Evolutionary conservation across 129 eudicot genomes (phyloP).

Genomic region (Tagetes erecta): DNA sequence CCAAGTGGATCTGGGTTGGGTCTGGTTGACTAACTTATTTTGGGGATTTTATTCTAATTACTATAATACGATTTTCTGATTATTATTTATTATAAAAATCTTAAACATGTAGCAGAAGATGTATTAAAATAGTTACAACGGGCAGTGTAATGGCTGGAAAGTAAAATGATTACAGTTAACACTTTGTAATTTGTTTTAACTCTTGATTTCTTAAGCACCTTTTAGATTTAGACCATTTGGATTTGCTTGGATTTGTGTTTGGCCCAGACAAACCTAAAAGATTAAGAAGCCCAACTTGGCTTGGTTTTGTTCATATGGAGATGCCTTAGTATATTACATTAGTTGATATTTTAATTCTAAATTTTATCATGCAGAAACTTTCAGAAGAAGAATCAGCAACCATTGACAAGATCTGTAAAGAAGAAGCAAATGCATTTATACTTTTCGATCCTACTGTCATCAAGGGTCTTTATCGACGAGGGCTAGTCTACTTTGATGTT

Average conservation of each 20-base stretch:
- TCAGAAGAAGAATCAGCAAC: slow-evolving; percentile 98
- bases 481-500: slow-evolving; percentile 91
- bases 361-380: slow-evolving; percentile 62
- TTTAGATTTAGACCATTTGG: neutral
- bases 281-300: neutral
- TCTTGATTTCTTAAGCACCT: neutral
- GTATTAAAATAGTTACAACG: neutral
- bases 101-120: neutral
- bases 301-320: neutral
- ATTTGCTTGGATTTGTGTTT: neutral
- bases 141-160: neutral
- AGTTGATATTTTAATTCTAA: neutral
- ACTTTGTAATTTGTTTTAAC: neutral
- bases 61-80: no score
- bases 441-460: slow-evolving; percentile 83
- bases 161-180: neutral
- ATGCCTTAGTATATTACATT: neutral
- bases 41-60: neutral
- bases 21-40: neutral
- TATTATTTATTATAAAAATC: no score
- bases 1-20: neutral
- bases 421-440: slow-evolving; percentile 89
- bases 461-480: slow-evolving; percentile 84
- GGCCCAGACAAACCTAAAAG: neutral
- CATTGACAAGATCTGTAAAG: slow-evolving; percentile 95